These are phyloP conservation scores for Talaromyces marneffei DNA, from an alignment of 2,329 filamentous ascomycete genomes.

Conservation along the genomic window DNA sequence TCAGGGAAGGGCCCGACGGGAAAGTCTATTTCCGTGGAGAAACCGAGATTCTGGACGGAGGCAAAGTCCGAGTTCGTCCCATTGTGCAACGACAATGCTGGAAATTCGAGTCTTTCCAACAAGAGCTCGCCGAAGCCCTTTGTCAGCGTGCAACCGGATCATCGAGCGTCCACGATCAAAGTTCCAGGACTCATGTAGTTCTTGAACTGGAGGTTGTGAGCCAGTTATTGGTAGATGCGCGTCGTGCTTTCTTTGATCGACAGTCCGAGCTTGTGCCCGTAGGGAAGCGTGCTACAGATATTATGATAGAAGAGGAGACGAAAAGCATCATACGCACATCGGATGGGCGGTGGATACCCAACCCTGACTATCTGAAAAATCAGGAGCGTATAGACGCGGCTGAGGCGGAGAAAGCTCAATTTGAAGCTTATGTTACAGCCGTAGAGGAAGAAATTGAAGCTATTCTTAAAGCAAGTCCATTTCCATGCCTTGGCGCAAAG, in stretches of 20 bases:
- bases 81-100: slow-evolving; percentile 27
- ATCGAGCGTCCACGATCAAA: slow-evolving; percentile 41
- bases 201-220: slow-evolving; percentile 41
- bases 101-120: slow-evolving; percentile 30
- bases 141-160: slow-evolving; percentile 30
- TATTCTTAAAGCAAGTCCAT: slow-evolving; percentile 20
- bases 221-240: slow-evolving; percentile 29
- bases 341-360: slow-evolving; percentile 30
- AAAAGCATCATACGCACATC: slow-evolving; percentile 24
- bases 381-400: slow-evolving; percentile 37
- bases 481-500: slow-evolving; percentile 36
- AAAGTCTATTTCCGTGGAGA: slow-evolving; percentile 38
- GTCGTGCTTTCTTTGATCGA: slow-evolving; percentile 36
- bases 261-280: slow-evolving; percentile 43
- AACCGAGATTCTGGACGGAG: slow-evolving; percentile 37
- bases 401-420: slow-evolving; percentile 35
- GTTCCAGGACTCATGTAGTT: slow-evolving; percentile 42
- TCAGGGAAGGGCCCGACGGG: slow-evolving; percentile 40
- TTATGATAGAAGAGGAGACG: slow-evolving; percentile 36
- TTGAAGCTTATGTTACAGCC: slow-evolving; percentile 27
- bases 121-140: slow-evolving; percentile 27
- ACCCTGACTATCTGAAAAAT: slow-evolving; percentile 32
- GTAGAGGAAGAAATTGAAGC: slow-evolving; percentile 30
- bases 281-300: slow-evolving; percentile 38
- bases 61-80: slow-evolving; percentile 39